A percentile compares a stretch with the other conserved stretches of the same genome.
Conservation (phyloP, 306 rosid species). For the Sicyos baderoa region DNA sequence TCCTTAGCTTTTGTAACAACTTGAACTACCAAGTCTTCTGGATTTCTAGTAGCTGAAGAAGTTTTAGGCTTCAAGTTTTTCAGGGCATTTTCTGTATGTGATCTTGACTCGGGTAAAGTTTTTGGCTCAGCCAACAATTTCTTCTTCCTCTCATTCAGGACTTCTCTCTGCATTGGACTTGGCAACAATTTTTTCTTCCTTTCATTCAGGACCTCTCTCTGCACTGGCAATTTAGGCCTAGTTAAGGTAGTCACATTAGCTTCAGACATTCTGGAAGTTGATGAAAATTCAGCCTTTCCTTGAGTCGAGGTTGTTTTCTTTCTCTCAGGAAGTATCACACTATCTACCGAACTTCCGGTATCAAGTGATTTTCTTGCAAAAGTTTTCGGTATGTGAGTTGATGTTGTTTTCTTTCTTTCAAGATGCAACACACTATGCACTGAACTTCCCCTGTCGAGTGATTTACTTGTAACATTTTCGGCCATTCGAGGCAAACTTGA, state of each 20-base stretch:
- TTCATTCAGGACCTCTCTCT: slow-evolving; percentile 22
- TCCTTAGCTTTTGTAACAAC: slow-evolving; percentile 24
- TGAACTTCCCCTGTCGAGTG: background rate
- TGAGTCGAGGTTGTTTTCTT: slow-evolving; percentile 18
- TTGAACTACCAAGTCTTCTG: slow-evolving; percentile 24
- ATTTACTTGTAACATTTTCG: background rate
- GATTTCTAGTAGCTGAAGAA: slow-evolving; percentile 28
- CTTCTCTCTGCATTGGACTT: slow-evolving; percentile 25
- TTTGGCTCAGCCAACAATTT: slow-evolving; percentile 30
- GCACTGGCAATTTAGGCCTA: slow-evolving; percentile 1
- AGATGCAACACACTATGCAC: slow-evolving; percentile 24
- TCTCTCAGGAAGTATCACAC: slow-evolving; percentile 25
- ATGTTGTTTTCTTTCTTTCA: slow-evolving; percentile 23
- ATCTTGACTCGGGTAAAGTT: slow-evolving; percentile 24
- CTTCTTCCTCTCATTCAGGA: slow-evolving; percentile 28
- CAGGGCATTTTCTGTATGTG: slow-evolving; percentile 23
- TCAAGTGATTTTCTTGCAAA: slow-evolving; percentile 26
- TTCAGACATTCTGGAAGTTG: slow-evolving; percentile 24
- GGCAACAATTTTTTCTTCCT: slow-evolving; percentile 31
- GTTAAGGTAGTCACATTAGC: slow-evolving; percentile 12
- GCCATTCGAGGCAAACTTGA: background rate
- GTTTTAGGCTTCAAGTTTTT: slow-evolving; percentile 32
- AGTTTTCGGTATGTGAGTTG: slow-evolving; percentile 23
- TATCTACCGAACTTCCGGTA: slow-evolving; percentile 23
- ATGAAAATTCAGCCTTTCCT: slow-evolving; percentile 25